A percentile compares a stretch with the other conserved stretches of the same genome.
phyloP scores from a whole-genome alignment of 2,329 filamentous ascomycete genomes.

The Fusarium liriodendri region DNA sequence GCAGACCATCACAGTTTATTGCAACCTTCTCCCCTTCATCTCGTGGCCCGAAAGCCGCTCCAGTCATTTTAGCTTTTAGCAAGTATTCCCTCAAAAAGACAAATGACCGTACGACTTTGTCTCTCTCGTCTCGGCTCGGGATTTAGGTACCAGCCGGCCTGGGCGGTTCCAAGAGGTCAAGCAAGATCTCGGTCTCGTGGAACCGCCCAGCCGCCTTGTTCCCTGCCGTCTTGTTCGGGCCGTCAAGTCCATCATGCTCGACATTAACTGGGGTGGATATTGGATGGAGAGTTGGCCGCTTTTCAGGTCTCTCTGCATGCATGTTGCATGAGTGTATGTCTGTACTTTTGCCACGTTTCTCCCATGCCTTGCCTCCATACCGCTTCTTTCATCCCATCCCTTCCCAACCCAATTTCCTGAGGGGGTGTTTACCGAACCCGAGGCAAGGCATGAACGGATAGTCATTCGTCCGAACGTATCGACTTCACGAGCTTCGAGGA shows the following conservation, averaged over 20 bases:
- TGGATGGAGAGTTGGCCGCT: background rate
- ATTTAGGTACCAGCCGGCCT: conserved; percentile 32
- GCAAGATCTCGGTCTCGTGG: conserved; percentile 29
- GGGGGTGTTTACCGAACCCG: background rate
- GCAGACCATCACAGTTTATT: conserved; percentile 3
- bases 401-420: background rate
- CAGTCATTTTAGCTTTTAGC: background rate
- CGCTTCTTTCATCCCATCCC: background rate
- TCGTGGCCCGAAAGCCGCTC: conserved; percentile 22
- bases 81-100: background rate
- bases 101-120: conserved; percentile 12
- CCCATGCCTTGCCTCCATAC: background rate
- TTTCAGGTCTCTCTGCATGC: background rate
- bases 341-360: background rate
- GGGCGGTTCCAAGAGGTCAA: background rate
- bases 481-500: background rate
- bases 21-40: conserved; percentile 23
- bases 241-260: conserved; percentile 32
- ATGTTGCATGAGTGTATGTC: background rate
- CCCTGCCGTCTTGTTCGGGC: conserved; percentile 38
- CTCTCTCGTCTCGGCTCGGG: conserved; percentile 17
- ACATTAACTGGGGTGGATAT: conserved; percentile 22
- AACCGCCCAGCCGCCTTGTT: conserved; percentile 9
- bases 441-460: background rate
- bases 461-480: background rate